Percentiles rank a stretch among this genome's conserved stretches.
These are phyloP conservation scores for Fusarium sp. DNA, from an alignment of 2,329 filamentous ascomycete genomes.

Conservation along the genomic window DNA sequence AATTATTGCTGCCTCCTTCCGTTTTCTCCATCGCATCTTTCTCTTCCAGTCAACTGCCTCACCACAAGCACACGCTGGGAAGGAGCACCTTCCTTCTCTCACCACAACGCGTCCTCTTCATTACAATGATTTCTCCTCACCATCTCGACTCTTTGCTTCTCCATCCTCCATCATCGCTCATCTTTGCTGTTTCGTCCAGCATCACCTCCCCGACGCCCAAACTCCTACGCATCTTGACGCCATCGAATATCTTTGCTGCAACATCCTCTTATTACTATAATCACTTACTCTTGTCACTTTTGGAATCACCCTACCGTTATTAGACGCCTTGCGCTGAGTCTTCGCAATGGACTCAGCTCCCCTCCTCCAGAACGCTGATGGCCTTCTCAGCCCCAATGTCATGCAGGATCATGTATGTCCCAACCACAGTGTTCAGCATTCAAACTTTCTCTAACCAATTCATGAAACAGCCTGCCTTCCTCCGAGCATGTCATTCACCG, in stretches of 20 bases:
- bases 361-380: constrained; percentile 48
- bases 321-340: not conserved
- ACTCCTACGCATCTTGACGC: constrained; percentile 21
- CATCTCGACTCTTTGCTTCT: not conserved
- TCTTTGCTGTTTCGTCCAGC: constrained; percentile 9
- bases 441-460: constrained; percentile 18
- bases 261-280: constrained; percentile 8
- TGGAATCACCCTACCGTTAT: not conserved
- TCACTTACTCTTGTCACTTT: not conserved
- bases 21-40: not conserved
- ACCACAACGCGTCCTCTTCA: constrained; percentile 2
- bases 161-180: constrained; percentile 18
- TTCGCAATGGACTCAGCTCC: constrained; percentile 52
- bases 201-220: constrained; percentile 16
- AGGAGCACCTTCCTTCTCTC: not conserved
- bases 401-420: constrained; percentile 53
- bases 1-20: not conserved
- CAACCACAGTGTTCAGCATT: accelerated
- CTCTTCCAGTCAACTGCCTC: not conserved
- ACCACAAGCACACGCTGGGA: not conserved
- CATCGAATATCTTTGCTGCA: constrained; percentile 14
- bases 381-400: constrained; percentile 50
- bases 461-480: constrained; percentile 59
- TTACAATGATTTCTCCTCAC: not conserved
- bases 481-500: constrained; percentile 64